These are phyloP conservation scores for Stenogyne calaminthoides DNA, from an alignment of 305 asterid species.

Conservation along the genomic window DNA sequence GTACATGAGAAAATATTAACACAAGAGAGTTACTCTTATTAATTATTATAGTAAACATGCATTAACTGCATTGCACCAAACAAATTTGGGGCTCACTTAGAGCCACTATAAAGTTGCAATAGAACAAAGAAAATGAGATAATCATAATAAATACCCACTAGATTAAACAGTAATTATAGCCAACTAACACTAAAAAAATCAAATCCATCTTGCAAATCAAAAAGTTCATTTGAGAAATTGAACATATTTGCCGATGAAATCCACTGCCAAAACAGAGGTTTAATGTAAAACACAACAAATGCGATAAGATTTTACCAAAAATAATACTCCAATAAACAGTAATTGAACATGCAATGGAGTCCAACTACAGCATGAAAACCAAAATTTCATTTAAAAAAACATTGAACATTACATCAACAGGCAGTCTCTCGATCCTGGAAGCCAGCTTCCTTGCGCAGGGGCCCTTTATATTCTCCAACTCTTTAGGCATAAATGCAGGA, in stretches of 20 bases:
- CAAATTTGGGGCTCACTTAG: neutral
- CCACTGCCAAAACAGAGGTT: neutral
- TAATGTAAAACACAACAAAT: neutral
- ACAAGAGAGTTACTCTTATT: constrained; percentile 7
- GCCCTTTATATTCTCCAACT: constrained; percentile 69
- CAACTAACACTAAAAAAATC: neutral
- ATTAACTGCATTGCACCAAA: constrained; percentile 3
- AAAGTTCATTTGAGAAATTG: constrained; percentile 10
- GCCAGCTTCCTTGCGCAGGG: constrained; percentile 72
- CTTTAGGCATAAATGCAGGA: constrained; percentile 75
- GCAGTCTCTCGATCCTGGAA: constrained; percentile 60
- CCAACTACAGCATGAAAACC: constrained; percentile 1
- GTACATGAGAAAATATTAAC: neutral
- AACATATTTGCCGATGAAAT: neutral
- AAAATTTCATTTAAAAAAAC: neutral
- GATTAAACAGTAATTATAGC: neutral
- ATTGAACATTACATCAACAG: constrained; percentile 54
- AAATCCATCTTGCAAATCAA: neutral
- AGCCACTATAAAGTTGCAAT: neutral
- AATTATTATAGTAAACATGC: neutral
- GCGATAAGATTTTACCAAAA: neutral
- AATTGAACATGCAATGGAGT: neutral
- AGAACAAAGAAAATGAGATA: neutral
- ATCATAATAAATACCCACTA: neutral
- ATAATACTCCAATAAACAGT: neutral